These are phyloP conservation scores for Cephaloascus fragrans DNA, from an alignment of 805 yeast species.

Conservation along the genomic window DNA sequence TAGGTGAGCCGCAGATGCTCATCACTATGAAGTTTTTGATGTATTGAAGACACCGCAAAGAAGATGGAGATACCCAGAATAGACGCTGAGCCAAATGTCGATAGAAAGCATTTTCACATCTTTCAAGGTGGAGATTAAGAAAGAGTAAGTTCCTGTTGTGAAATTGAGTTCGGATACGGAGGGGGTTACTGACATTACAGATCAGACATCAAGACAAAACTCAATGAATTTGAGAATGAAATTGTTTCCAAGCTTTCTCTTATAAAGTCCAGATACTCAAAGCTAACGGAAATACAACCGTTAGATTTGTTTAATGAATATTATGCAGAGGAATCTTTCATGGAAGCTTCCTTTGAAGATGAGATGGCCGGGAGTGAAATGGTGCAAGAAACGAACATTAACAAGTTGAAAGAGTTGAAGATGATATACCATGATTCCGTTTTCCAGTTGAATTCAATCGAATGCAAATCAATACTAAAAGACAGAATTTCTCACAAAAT, in stretches of 20 bases:
- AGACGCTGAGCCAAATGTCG: no score
- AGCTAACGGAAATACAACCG: background rate
- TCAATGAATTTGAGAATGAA: background rate
- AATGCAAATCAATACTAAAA: conserved; percentile 8
- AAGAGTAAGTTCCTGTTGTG: background rate
- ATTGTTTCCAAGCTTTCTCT: background rate
- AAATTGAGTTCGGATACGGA: no score
- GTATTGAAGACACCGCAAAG: no score
- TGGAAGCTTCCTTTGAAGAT: background rate
- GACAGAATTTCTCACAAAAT: conserved; percentile 10
- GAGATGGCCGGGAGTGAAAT: background rate
- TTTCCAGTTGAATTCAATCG: conserved; percentile 3
- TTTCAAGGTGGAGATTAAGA: background rate
- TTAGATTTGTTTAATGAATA: background rate
- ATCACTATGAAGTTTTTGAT: no score
- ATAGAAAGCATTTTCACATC: background rate
- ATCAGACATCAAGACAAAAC: background rate
- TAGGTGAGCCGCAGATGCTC: no score
- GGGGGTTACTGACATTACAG: background rate
- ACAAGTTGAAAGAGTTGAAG: conserved; percentile 2
- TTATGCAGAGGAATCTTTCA: no score
- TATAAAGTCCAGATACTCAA: background rate
- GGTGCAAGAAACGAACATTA: background rate
- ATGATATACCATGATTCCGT: conserved; percentile 1
- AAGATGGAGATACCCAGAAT: no score